phyloP scores from a whole-genome alignment of 176 grass and related monocot genomes.

The Typha latifolia region DNA sequence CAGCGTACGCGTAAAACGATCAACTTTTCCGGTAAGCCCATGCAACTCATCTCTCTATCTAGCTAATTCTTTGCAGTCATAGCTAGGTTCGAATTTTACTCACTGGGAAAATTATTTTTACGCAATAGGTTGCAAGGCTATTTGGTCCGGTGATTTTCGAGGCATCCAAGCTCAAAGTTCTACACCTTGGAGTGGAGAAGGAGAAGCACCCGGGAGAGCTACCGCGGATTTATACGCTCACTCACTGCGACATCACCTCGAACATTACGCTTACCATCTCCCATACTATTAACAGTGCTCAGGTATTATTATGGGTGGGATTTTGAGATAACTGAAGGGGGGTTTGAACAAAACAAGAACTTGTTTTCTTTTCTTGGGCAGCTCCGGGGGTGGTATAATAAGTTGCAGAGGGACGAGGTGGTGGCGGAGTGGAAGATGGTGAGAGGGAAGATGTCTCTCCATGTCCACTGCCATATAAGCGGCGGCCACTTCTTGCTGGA shows the following conservation, averaged over 20 bases:
- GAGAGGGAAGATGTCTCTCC: constrained; percentile 71
- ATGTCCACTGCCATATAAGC: constrained; percentile 99
- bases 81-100: no score
- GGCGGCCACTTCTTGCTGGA: constrained; percentile 91
- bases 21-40: constrained; percentile 19
- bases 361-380: neutral
- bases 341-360: no score
- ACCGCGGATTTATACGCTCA: constrained; percentile 80
- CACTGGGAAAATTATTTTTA: no score
- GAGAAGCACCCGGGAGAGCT: constrained; percentile 47
- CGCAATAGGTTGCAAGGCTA: constrained; percentile 55
- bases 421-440: constrained; percentile 96
- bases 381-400: constrained; percentile 86
- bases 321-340: no score
- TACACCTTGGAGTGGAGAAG: constrained; percentile 61
- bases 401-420: constrained; percentile 90
- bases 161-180: constrained; percentile 93
- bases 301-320: constrained; percentile 17
- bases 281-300: constrained; percentile 65
- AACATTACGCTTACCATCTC: constrained; percentile 78
- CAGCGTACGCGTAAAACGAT: neutral
- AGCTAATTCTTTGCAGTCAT: no score
- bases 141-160: constrained; percentile 91
- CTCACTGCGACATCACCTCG: constrained; percentile 91
- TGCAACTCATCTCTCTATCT: neutral